Percentiles rank a stretch among this genome's conserved stretches.
These are phyloP conservation scores for Rhizophagus clarus DNA, from an alignment of 192 early-diverging fungal genomes.

Conservation along the genomic window DNA sequence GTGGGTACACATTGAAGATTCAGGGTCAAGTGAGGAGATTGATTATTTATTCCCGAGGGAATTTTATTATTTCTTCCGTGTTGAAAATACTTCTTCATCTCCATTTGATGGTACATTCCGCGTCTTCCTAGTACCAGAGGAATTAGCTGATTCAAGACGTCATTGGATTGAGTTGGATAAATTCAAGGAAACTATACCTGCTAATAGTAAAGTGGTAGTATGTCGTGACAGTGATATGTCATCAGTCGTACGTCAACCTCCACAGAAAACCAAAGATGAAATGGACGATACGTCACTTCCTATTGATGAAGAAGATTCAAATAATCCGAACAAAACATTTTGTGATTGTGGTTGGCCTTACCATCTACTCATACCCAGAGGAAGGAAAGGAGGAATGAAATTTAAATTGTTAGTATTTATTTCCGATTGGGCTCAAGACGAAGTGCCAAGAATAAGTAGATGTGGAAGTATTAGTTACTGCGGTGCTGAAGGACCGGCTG, in stretches of 20 bases:
- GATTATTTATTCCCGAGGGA: neutral
- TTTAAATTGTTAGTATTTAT: slow-evolving; percentile 22
- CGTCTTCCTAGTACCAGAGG: neutral
- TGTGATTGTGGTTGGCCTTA: slow-evolving; percentile 25
- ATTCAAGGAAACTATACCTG: neutral
- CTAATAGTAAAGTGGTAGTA: neutral
- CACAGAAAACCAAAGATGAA: neutral
- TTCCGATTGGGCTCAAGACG: neutral
- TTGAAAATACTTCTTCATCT: neutral
- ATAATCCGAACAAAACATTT: neutral
- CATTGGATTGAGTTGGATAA: slow-evolving; percentile 11
- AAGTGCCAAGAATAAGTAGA: neutral
- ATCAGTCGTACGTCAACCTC: slow-evolving; percentile 10
- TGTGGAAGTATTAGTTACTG: slow-evolving; percentile 17
- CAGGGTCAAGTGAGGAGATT: neutral
- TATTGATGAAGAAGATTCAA: neutral
- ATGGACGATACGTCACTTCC: neutral
- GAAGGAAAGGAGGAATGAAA: neutral
- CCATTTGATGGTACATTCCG: neutral
- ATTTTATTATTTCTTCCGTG: slow-evolving; percentile 18
- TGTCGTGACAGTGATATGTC: slow-evolving; percentile 9
- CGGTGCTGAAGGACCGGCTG: neutral
- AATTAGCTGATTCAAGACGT: neutral
- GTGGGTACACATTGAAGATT: neutral
- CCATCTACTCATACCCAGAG: neutral